Base-by-base conservation (phyloP, 441 rosid species). In the Jatropha podagrica region DNA sequence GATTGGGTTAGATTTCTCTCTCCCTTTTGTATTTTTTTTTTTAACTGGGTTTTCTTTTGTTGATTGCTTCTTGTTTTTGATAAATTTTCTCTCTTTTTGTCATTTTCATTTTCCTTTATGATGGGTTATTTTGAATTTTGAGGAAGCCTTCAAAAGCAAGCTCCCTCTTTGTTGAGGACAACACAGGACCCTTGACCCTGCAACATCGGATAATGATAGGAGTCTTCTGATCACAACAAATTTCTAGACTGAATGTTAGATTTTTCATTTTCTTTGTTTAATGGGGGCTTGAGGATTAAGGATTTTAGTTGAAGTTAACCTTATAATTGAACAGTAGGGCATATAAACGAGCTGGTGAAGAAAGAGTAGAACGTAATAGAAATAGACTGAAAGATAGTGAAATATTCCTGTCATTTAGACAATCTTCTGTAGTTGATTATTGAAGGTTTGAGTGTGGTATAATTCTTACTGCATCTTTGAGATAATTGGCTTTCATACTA, bases 1-100 rank as follows among this genome's bases (percentile, higher is more conserved):
- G 98, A 96, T 93, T 76, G 97, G 99, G 98, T 93, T 66, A 46
- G 60, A 78, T 12, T 69, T 44, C 78, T 63, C 54, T 46, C 56
- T 14, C 64, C 54, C 70, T 41, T 65, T 68, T 76, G 9, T 20
- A 7, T 74, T 26, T 60, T 6, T 4, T 13, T 20, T 63, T 51
- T 8, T 38, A 14, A 2, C 3, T 64, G 49, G 52, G 54, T 48
- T 55, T 26, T 44, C 42, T 41, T 3, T 1, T 32, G 2, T n/a
- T 4, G 5, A 4, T 59, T 59, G 38, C 37, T 0, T 59, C 26
- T 59, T 59, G 12, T 26, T 26, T 55, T 27, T 26, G 38, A 59
- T 32, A 26, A 59, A 23, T 9, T 59, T 59, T 59, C 64, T 26
- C 11, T 3, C 7, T 59, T 15, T 10, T 26, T 59, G 38, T 3